Evolutionary conservation across 331 rosid genomes (phyloP).

Genomic region (Arachis monticola): DNA sequence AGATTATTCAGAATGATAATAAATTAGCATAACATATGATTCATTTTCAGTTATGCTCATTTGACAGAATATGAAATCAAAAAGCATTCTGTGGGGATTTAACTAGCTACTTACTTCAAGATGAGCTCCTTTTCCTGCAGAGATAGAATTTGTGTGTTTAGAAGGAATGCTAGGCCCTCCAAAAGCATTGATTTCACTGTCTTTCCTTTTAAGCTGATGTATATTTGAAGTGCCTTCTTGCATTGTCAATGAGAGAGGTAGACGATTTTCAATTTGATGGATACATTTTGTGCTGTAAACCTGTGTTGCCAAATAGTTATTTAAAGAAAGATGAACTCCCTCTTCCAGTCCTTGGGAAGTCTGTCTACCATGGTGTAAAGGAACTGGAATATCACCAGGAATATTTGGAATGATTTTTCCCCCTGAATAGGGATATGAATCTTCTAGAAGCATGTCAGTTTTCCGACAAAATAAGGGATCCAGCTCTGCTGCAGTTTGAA

Average conservation of each 20-base stretch:
- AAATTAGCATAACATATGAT: not conserved
- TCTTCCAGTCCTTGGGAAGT: constrained; percentile 53
- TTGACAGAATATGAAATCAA: constrained; percentile 29
- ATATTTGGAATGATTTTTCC: constrained; percentile 51
- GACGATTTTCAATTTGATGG: constrained; percentile 57
- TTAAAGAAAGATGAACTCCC: constrained; percentile 71
- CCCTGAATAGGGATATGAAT: constrained; percentile 49
- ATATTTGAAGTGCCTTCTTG: constrained; percentile 59
- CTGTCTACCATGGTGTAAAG: constrained; percentile 10
- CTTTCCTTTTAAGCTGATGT: constrained; percentile 54
- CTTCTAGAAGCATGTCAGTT: constrained; percentile 45
- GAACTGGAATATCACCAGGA: constrained; percentile 46
- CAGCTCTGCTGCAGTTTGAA: constrained; percentile 49
- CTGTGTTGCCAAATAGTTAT: constrained; percentile 51
- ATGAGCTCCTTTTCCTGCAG: constrained; percentile 48
- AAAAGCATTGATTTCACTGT: constrained; percentile 50
- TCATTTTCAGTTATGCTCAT: not conserved
- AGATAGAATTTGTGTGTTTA: constrained; percentile 46
- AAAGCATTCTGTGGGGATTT: constrained; percentile 41
- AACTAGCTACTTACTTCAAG: constrained; percentile 50
- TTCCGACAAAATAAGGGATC: constrained; percentile 48
- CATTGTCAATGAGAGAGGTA: constrained; percentile 52
- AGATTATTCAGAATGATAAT: constrained; percentile 1
- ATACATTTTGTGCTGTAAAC: constrained; percentile 54
- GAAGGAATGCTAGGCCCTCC: constrained; percentile 53